Conservation (phyloP, 2,329 filamentous ascomycete species). For the Cladosporium colombiae region DNA sequence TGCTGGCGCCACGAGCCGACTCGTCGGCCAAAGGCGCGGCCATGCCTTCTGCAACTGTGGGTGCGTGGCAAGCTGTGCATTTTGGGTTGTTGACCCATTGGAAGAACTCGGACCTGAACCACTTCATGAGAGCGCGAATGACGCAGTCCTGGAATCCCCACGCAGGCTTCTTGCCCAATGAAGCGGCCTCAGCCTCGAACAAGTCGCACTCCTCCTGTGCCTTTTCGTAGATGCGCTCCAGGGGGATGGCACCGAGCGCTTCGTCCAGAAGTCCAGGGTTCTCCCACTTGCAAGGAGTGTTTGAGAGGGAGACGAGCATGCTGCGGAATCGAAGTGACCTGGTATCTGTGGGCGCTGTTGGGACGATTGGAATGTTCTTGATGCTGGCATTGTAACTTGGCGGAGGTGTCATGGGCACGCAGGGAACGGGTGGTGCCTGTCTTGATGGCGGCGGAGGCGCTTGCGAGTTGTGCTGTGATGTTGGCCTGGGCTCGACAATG, state of each 20-base stretch:
- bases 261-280: slow-evolving; percentile 94
- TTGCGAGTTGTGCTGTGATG: slow-evolving; percentile 20
- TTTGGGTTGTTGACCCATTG: slow-evolving; percentile 94
- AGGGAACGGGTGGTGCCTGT: slow-evolving; percentile 34
- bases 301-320: slow-evolving; percentile 79
- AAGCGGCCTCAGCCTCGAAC: slow-evolving; percentile 81
- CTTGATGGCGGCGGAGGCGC: slow-evolving; percentile 26
- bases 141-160: slow-evolving; percentile 99
- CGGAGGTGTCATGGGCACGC: slow-evolving; percentile 42
- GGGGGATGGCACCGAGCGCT: slow-evolving; percentile 78
- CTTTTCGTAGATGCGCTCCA: slow-evolving; percentile 89
- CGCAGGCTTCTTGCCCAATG: slow-evolving; percentile 74
- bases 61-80: slow-evolving; percentile 77
- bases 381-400: slow-evolving; percentile 62
- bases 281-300: slow-evolving; percentile 91
- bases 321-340: slow-evolving; percentile 58
- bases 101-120: slow-evolving; percentile 96
- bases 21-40: slow-evolving; percentile 86
- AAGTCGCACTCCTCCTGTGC: slow-evolving; percentile 93
- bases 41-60: slow-evolving; percentile 80
- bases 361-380: slow-evolving; percentile 67
- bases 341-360: slow-evolving; percentile 66
- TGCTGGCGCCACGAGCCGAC: slow-evolving; percentile 78
- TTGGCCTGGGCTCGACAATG: slow-evolving; percentile 27
- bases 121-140: slow-evolving; percentile 83